Conservation (phyloP, 225 moss, liverwort and hornwort genomes). For the Polytrichum commune region DNA sequence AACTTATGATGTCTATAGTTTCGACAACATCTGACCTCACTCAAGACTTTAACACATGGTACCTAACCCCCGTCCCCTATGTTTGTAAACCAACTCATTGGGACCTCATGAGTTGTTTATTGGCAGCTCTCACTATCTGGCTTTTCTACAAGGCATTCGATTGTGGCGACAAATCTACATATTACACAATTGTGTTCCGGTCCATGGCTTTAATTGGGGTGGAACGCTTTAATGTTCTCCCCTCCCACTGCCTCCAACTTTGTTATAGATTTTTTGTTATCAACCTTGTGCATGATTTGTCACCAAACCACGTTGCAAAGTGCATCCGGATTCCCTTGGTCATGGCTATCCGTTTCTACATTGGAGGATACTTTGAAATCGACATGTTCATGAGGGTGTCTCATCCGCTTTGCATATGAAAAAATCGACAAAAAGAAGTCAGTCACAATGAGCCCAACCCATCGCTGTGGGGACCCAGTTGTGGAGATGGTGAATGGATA, state of each 20-base stretch:
- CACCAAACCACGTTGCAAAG: constrained; percentile 26
- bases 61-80: constrained; percentile 55
- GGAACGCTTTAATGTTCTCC: constrained; percentile 43
- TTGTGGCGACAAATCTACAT: too few relatives aligned
- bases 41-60: too few relatives aligned
- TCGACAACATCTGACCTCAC: too few relatives aligned
- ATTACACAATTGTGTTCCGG: constrained; percentile 49
- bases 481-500: constrained; percentile 60
- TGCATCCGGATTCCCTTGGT: constrained; percentile 59
- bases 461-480: constrained; percentile 46
- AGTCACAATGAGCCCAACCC: constrained; percentile 26
- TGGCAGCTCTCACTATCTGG: constrained; percentile 54
- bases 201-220: constrained; percentile 55
- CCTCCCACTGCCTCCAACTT: constrained; percentile 34
- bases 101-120: constrained; percentile 41
- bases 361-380: constrained; percentile 52
- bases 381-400: constrained; percentile 57
- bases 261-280: constrained; percentile 25
- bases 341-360: constrained; percentile 54
- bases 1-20: too few relatives aligned
- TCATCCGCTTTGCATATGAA: constrained; percentile 45
- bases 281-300: constrained; percentile 36
- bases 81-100: constrained; percentile 55
- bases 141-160: constrained; percentile 61
- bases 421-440: constrained; percentile 32